These are phyloP conservation scores for Arabidopsis hybrid DNA, from an alignment of 441 rosid genomes.

Conservation along the genomic window DNA sequence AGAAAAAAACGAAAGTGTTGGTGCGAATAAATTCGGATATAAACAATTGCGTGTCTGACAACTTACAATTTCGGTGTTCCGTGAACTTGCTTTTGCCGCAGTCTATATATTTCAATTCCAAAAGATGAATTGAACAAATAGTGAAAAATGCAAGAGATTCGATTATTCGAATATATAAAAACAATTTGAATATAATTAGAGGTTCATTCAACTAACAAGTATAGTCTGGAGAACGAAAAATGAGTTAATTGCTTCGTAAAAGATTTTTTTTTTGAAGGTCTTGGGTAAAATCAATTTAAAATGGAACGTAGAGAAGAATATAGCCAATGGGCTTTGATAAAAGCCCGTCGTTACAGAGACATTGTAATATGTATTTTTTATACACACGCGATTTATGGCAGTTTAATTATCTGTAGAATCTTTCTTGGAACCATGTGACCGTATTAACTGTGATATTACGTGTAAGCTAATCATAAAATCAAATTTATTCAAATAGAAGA, in stretches of 20 bases:
- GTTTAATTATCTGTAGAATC: constrained; percentile 35
- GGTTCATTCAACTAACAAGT: not conserved
- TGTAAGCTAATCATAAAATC: constrained; percentile 25
- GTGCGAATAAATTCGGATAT: constrained; percentile 40
- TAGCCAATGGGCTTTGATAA: constrained; percentile 1
- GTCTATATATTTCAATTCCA: constrained; percentile 3
- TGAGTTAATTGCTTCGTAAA: not conserved
- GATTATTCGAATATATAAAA: not conserved
- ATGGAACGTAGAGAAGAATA: constrained; percentile 18
- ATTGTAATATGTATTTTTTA: constrained; percentile 14
- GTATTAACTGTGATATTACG: constrained; percentile 36
- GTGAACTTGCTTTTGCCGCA: constrained; percentile 13
- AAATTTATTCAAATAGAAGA: not conserved
- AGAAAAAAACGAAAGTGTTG: constrained; percentile 21
- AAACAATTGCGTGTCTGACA: constrained; percentile 52
- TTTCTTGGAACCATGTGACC: constrained; percentile 36
- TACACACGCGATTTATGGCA: constrained; percentile 30
- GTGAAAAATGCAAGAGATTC: not conserved
- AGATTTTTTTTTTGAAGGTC: not conserved
- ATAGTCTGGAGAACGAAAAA: not conserved
- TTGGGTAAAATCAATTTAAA: constrained; percentile 8
- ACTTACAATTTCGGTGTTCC: constrained; percentile 22
- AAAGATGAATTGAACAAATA: not conserved
- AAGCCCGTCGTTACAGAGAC: not conserved
- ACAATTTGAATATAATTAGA: not conserved